Evolutionary conservation across 768 basidiomycete species (phyloP).

Genomic region (Tulasnella sp.): DNA sequence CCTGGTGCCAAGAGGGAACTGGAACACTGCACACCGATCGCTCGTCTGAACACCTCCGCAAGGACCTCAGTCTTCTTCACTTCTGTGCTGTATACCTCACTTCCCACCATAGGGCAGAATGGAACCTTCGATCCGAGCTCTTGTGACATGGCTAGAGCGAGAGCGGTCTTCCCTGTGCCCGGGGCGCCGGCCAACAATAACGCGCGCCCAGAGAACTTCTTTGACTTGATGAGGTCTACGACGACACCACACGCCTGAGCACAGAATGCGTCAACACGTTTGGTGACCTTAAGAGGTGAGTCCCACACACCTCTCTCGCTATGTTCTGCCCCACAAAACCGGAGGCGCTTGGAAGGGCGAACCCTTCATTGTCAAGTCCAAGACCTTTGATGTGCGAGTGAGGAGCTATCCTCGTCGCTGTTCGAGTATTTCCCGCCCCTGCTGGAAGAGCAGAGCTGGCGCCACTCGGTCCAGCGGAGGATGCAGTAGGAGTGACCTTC

Average conservation of each 20-base stretch:
- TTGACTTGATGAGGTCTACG: slow-evolving; percentile 83
- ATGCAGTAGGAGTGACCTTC: slow-evolving; percentile 25
- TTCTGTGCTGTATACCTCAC: slow-evolving; percentile 93
- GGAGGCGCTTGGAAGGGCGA: slow-evolving; percentile 63
- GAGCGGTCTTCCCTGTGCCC: slow-evolving; percentile 96
- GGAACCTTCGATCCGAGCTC: slow-evolving; percentile 94
- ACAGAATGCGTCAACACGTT: not conserved
- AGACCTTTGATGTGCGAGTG: slow-evolving; percentile 98
- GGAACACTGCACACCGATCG: slow-evolving; percentile 71
- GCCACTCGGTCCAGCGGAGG: not conserved
- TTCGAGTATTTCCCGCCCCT: not conserved
- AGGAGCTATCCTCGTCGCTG: slow-evolving; percentile 74
- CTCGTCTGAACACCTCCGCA: slow-evolving; percentile 88
- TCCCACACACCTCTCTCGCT: slow-evolving; percentile 73
- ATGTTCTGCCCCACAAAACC: slow-evolving; percentile 89
- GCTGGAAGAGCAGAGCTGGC: slow-evolving; percentile 6
- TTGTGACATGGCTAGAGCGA: slow-evolving; percentile 91
- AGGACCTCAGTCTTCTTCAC: slow-evolving; percentile 99
- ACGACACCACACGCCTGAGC: slow-evolving; percentile 83
- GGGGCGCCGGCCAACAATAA: slow-evolving; percentile 91
- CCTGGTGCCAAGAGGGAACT: not conserved
- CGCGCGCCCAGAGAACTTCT: slow-evolving; percentile 91
- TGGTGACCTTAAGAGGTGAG: not conserved
- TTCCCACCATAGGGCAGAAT: slow-evolving; percentile 98
- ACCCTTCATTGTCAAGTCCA: slow-evolving; percentile 80